Base-by-base conservation (phyloP, 1,284 basidiomycete species). In the Afroboletus lepidellus region DNA sequence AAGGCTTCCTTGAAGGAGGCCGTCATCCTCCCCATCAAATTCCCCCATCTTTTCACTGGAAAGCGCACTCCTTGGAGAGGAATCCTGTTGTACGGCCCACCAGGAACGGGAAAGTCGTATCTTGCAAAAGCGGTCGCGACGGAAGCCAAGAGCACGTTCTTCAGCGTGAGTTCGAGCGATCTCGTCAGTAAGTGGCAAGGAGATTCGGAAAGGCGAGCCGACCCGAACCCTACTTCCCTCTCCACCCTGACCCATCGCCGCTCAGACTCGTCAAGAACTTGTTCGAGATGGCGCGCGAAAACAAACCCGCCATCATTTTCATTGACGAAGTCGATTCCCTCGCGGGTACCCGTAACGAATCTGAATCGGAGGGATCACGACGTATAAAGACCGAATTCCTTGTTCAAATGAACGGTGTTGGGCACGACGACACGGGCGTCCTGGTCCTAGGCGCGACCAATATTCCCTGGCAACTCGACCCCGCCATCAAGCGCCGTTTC, bases 161-260 rank as follows among this genome's bases (percentile, higher is more conserved):
- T 97, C 76, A 94, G 90, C 61, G 94, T 99, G 55, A 94, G 90
- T 63, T 94, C 91, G 46, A 90, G 87, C 70, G 97, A 99, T 68
- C 77, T 99, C 48, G 97, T 99, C 51, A 96, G 92, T 72, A 99
- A 99, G 72, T 99, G 96, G 96, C 97, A 98, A 78, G 96, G 96
- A 60, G 96, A 99, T 73, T 95, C 92, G 20, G 96, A 99, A 74
- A 79, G 92, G 93, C 92, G 57, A 66, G 84, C 72, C 23, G 23
- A 46, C 15, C 42, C 37, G 48, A 57, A 5, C 21, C 16, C 3
- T 5, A 20, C 16, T 24, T 13, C 18, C 21, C 41, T 23, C 41
- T 12, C 24, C 37, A 29, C 36, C 32, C 25, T 27, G 25, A 12
- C 34, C 24, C 21, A 30, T 27, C 11, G 21, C 9, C 34, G 16